Evolutionary conservation across 352 stramenopile genomes (phyloP).

Genomic region (Phytophthora podocarpi): DNA sequence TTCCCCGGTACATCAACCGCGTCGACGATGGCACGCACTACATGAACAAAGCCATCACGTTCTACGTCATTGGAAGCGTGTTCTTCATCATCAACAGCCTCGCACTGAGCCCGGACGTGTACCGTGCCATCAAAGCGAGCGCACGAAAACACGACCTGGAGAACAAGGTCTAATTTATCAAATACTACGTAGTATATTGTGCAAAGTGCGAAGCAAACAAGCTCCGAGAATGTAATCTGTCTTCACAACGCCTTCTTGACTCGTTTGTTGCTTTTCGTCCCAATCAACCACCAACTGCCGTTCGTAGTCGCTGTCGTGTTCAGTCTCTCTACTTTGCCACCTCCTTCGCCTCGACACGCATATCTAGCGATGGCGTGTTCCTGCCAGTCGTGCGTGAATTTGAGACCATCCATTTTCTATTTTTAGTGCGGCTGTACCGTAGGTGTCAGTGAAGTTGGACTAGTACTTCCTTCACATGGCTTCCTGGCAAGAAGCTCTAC

Average conservation of each 20-base stretch:
- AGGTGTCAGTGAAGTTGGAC: constrained; percentile 4
- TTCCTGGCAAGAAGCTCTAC: neutral
- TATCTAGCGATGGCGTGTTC: constrained; percentile 8
- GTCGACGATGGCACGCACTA: constrained; percentile 64
- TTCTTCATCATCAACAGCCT: constrained; percentile 82
- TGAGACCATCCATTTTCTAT: constrained; percentile 14
- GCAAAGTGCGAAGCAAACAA: constrained; percentile 18
- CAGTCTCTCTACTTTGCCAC: too few relatives aligned
- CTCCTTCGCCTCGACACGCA: neutral
- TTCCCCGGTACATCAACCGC: constrained; percentile 70
- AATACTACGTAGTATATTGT: too few relatives aligned
- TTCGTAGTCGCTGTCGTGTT: too few relatives aligned
- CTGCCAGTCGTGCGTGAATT: neutral
- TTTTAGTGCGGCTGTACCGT: constrained; percentile 1
- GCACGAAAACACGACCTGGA: constrained; percentile 17
- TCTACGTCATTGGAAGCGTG: constrained; percentile 72
- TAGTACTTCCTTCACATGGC: too few relatives aligned
- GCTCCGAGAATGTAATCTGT: constrained; percentile 14
- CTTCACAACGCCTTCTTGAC: too few relatives aligned
- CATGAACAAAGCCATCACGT: constrained; percentile 80
- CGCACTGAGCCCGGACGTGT: constrained; percentile 60
- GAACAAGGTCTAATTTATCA: constrained; percentile 36
- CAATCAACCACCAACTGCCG: too few relatives aligned
- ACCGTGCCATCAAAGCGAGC: constrained; percentile 44
- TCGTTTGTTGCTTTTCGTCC: too few relatives aligned